Evolutionary conservation across 441 rosid genomes (phyloP), one percentile per base, ranked within the genome.

Genomic region (Rhodomyrtus psidioides): DNA sequence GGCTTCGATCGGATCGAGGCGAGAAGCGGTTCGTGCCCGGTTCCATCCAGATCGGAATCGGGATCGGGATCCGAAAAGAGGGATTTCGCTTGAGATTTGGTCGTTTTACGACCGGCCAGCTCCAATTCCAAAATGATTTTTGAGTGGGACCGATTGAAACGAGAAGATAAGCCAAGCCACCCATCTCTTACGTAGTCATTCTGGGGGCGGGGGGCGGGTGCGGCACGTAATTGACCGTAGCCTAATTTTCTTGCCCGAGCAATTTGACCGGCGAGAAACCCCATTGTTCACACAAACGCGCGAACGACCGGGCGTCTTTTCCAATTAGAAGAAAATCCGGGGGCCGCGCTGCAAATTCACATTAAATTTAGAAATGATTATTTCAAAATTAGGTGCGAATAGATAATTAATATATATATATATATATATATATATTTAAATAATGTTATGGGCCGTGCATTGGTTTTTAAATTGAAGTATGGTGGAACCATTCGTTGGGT

Each of bases 11-110:
- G 8, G 23, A 2, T 21, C 49, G 5, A 39, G 79, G 23, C 15
- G 44, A 10, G 4, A 34, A 39, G 1, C 1, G 15, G 79, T 0
- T 49, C 9, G 15, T 5, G 7, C 46, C 26, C 2, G 0, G n/a
- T 65, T 21, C 26, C 26, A 1, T 19, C 76, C 2, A 1, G 0
- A 10, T 34, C 15, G 4, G 23, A 12, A 28, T 60, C 0, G 21
- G 12, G 42, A 28, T 28, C 23, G 12, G 1, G 34, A 34, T 34
- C 34, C 34, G 34, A 34, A 34, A 12, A 12, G 53, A 3, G 14
- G 53, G 51, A 9, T 46, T 70, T 19, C 5, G 15, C n/a, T 10
- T 6, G 79, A 34, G 49, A 70, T 70, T 3, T 3, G 7, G 53
- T 3, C 53, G 1, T 12, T 46, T 49, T 49, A 12, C 53, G 53